A percentile compares a stretch with the other conserved stretches of the same genome.
Conservation (phyloP, 148 eudicot species). For the Arbutus unedo region DNA sequence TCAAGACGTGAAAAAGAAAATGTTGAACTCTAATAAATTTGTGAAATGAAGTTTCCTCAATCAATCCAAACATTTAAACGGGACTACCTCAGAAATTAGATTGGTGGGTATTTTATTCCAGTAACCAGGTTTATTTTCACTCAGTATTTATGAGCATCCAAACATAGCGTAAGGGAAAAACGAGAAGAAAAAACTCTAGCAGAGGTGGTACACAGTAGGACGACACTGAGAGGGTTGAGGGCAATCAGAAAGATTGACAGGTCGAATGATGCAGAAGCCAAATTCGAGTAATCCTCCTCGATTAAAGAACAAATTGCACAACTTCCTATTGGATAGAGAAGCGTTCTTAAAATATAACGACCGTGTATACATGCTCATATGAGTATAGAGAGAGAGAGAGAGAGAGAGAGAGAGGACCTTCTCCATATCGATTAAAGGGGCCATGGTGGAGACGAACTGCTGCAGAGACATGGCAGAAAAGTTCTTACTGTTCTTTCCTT, state of each 20-base stretch:
- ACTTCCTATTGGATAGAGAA: not conserved
- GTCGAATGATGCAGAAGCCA: not conserved
- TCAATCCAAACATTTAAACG: not conserved
- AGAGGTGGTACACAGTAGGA: not conserved
- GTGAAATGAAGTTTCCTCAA: not conserved
- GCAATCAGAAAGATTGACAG: not conserved
- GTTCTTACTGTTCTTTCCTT: not conserved
- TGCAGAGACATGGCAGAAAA: conserved; percentile 32
- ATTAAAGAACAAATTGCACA: not conserved
- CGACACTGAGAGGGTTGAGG: not conserved
- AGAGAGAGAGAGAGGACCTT: conserved; percentile 40
- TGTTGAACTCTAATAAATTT: not conserved
- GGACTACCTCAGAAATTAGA: not conserved
- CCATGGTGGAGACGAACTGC: conserved; percentile 76
- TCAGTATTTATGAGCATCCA: not conserved
- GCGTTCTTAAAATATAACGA: not conserved
- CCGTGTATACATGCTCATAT: not conserved
- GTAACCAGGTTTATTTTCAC: not conserved
- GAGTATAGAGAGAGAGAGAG: not conserved
- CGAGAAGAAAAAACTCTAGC: not conserved
- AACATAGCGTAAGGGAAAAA: not conserved
- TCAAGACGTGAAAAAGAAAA: not conserved
- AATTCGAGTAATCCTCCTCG: not conserved
- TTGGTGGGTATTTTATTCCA: no score
- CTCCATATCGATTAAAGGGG: conserved; percentile 84